These are phyloP conservation scores for Neostapfia colusana DNA, from an alignment of 176 grass and related monocot genomes.

Conservation along the genomic window DNA sequence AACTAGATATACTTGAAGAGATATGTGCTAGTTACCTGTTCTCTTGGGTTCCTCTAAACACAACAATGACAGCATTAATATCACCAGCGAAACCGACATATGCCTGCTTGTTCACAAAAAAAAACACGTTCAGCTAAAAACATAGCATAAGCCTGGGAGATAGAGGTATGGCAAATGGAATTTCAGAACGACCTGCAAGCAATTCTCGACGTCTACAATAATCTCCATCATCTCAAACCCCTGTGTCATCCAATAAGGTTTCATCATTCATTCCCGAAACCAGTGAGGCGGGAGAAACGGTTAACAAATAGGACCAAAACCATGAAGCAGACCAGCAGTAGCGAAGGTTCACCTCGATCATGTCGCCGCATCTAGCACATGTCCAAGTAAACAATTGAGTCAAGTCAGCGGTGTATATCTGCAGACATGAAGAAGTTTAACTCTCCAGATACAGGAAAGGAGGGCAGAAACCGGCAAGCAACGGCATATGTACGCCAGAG, in stretches of 20 bases:
- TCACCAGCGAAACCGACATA: conserved; percentile 87
- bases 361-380: conserved; percentile 75
- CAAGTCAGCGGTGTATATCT: conserved; percentile 94
- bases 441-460: not conserved
- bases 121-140: conserved; percentile 1
- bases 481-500: not conserved
- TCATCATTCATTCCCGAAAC: conserved; percentile 10
- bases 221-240: conserved; percentile 79
- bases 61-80: conserved; percentile 73
- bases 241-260: conserved; percentile 50
- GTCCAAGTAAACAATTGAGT: conserved; percentile 89
- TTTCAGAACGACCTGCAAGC: conserved; percentile 62
- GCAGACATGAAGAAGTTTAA: conserved; percentile 33
- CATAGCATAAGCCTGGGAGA: conserved; percentile 14
- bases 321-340: not conserved
- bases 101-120: conserved; percentile 54
- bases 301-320: conserved; percentile 14
- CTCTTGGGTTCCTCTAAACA: conserved; percentile 96
- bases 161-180: not conserved
- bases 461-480: not conserved
- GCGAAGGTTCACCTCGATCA: conserved; percentile 56
- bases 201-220: conserved; percentile 82
- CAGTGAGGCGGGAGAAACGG: not conserved
- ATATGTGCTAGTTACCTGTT: conserved; percentile 56
- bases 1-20: conserved; percentile 11